These are phyloP conservation scores for Melastoma malabathricum DNA, from an alignment of 345 rosid species.

Conservation along the genomic window DNA sequence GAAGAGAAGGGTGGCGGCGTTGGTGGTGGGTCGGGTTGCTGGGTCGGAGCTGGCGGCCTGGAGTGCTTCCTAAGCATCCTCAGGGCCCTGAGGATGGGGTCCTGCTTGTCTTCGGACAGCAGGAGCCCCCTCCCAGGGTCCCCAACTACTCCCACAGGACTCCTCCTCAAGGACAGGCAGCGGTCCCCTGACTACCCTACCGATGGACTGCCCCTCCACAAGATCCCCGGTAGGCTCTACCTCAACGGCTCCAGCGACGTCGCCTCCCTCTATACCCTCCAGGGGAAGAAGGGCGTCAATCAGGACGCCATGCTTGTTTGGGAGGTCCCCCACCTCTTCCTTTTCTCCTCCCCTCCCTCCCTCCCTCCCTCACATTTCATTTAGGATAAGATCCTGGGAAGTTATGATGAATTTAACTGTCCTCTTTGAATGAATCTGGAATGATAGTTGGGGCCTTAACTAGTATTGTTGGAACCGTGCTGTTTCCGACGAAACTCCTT, in stretches of 20 bases:
- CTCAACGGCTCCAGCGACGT: slow-evolving; percentile 70
- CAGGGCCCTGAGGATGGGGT: slow-evolving; percentile 99
- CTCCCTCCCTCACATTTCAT: neutral
- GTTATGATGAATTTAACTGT: too few relatives aligned
- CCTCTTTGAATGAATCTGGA: too few relatives aligned
- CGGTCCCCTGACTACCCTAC: slow-evolving; percentile 54
- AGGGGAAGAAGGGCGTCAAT: slow-evolving; percentile 97
- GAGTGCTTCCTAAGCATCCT: slow-evolving; percentile 81
- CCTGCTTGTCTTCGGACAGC: slow-evolving; percentile 96
- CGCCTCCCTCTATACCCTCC: slow-evolving; percentile 81
- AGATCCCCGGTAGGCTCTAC: slow-evolving; percentile 69
- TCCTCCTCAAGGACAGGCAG: slow-evolving; percentile 36
- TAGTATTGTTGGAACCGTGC: too few relatives aligned
- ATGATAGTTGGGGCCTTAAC: too few relatives aligned
- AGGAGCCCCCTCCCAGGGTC: slow-evolving; percentile 82
- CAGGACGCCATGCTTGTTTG: slow-evolving; percentile 99
- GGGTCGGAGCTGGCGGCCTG: slow-evolving; percentile 34
- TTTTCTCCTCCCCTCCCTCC: neutral
- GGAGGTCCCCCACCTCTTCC: slow-evolving; percentile 48
- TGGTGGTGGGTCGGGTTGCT: slow-evolving; percentile 16
- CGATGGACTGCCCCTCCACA: slow-evolving; percentile 48
- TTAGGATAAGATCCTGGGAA: neutral
- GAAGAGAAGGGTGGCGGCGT: slow-evolving; percentile 40
- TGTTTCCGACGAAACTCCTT: too few relatives aligned
- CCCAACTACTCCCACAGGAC: slow-evolving; percentile 59